phyloP scores from a whole-genome alignment of 106 monocot species.

The Dendrobium chrysotoxum region DNA sequence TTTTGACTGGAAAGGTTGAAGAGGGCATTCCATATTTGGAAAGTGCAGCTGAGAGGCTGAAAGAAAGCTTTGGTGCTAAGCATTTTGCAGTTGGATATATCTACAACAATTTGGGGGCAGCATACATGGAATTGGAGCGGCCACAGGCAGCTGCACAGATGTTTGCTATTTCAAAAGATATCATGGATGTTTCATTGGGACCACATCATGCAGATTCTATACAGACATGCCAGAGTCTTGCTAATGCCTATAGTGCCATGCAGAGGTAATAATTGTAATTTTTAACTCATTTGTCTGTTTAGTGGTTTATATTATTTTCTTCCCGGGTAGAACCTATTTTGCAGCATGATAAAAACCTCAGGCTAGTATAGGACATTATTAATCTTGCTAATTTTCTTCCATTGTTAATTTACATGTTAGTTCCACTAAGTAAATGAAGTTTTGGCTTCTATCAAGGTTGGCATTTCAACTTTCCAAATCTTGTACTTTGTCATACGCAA shows the following conservation, averaged over 20 bases:
- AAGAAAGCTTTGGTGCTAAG: slow-evolving; percentile 88
- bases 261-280: slow-evolving; percentile 40
- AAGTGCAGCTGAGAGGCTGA: slow-evolving; percentile 75
- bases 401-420: too few relatives aligned
- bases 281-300: neutral
- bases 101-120: slow-evolving; percentile 91
- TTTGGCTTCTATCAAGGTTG: too few relatives aligned
- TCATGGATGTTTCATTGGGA: slow-evolving; percentile 84
- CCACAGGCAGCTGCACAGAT: slow-evolving; percentile 94
- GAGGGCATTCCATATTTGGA: slow-evolving; percentile 72
- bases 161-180: slow-evolving; percentile 93
- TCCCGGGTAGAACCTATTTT: neutral
- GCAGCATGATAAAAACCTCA: neutral
- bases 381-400: too few relatives aligned
- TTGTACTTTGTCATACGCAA: too few relatives aligned
- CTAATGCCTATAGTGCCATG: slow-evolving; percentile 85
- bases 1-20: slow-evolving; percentile 69
- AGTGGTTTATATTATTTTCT: slow-evolving; percentile 4
- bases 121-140: slow-evolving; percentile 79
- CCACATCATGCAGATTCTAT: slow-evolving; percentile 83
- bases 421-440: too few relatives aligned
- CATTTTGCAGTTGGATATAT: slow-evolving; percentile 89
- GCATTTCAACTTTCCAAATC: too few relatives aligned
- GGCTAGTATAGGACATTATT: neutral
- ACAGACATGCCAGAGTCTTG: slow-evolving; percentile 81